A percentile compares a stretch with the other conserved stretches of the same genome.
Conservation (phyloP, 768 basidiomycete species). For the Melanogaster broomeanus region DNA sequence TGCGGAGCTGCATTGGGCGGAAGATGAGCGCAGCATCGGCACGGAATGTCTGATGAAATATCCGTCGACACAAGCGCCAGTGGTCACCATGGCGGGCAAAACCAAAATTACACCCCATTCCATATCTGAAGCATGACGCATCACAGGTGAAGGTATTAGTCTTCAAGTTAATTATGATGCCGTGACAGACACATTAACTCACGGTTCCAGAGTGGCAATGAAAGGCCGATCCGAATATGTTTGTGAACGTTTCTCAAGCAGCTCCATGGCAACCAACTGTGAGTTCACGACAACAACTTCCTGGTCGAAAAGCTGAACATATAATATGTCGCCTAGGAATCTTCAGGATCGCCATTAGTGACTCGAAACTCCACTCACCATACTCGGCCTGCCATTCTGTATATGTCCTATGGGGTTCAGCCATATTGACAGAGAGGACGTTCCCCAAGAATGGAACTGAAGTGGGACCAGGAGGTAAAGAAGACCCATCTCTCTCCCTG, state of each 20-base stretch:
- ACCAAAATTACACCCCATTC: constrained; percentile 1
- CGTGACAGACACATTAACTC: neutral
- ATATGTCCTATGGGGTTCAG: constrained; percentile 6
- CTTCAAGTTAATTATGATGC: neutral
- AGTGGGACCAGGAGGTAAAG: constrained; percentile 8
- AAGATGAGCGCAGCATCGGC: constrained; percentile 3
- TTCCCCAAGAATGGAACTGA: constrained; percentile 9
- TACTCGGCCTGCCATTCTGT: constrained; percentile 4
- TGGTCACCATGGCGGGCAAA: constrained; percentile 2
- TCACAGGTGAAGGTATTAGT: neutral
- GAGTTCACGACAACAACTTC: constrained; percentile 13
- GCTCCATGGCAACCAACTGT: neutral
- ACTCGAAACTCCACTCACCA: neutral
- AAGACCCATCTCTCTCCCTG: neutral
- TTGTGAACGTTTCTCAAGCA: constrained; percentile 14
- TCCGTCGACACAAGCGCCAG: constrained; percentile 19
- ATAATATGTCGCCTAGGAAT: constrained; percentile 7
- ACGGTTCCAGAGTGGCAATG: constrained; percentile 4
- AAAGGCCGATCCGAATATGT: constrained; percentile 14
- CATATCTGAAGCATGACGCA: constrained; percentile 1
- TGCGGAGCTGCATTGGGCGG: constrained; percentile 15
- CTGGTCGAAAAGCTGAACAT: constrained; percentile 1
- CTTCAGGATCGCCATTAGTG: neutral
- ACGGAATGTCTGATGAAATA: constrained; percentile 19
- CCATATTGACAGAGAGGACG: neutral